Evolutionary conservation across 306 rosid species (phyloP).

Genomic region (Styphnolobium japonicum): DNA sequence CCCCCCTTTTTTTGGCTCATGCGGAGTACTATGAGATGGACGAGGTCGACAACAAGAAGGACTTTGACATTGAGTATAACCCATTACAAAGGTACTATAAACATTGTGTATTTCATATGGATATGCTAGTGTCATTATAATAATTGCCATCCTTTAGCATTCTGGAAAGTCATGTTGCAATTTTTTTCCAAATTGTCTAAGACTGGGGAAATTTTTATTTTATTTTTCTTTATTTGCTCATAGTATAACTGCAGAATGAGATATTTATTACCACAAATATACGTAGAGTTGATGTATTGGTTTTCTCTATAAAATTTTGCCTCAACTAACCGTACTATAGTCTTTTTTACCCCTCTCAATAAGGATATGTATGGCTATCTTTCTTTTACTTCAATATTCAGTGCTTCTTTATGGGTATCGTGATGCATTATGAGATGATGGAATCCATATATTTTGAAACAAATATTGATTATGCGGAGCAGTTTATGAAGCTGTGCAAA

Average conservation of each 20-base stretch:
- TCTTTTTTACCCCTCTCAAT: not conserved
- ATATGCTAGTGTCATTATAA: no score
- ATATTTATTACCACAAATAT: not conserved
- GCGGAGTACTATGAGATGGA: no score
- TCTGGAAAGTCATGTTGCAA: not conserved
- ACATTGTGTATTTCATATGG: no score
- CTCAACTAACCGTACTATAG: not conserved
- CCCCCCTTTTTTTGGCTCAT: no score
- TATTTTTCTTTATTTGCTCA: not conserved
- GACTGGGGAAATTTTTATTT: no score
- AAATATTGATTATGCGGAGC: not conserved
- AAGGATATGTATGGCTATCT: not conserved
- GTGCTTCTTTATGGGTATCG: not conserved
- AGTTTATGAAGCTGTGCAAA: not conserved
- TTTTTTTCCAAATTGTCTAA: no score
- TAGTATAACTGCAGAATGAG: not conserved
- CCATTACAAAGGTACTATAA: no score
- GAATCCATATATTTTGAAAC: not conserved
- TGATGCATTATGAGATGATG: not conserved
- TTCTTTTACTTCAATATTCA: not conserved
- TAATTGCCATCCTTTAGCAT: no score
- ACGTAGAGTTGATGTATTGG: no score
- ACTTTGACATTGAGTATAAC: no score
- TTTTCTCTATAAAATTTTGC: not conserved
- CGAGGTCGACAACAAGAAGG: no score